phyloP scores from a whole-genome alignment of 805 yeast genomes.

The Tanozyma kutaoensis region DNA sequence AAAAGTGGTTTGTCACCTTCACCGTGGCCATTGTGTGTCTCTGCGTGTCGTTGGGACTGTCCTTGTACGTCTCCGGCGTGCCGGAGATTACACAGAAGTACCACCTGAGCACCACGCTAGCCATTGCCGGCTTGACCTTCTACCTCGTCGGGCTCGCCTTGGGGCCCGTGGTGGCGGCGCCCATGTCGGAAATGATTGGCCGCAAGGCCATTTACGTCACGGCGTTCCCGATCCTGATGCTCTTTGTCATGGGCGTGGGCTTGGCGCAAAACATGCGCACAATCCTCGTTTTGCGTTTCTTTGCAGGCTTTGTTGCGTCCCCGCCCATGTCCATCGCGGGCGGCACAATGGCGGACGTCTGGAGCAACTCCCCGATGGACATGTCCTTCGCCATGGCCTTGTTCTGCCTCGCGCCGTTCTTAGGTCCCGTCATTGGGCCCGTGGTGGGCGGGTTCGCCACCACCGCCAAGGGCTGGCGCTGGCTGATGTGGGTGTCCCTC shows the following conservation, averaged over 20 bases:
- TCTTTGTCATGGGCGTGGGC: conserved; percentile 9
- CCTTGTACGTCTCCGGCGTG: conserved; percentile 55
- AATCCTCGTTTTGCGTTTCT: too few species aligned
- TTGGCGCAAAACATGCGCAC: conserved; percentile 3
- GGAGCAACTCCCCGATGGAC: conserved; percentile 36
- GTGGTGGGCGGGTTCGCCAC: conserved; percentile 8
- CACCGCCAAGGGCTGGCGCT: conserved; percentile 8
- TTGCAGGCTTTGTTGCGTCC: too few species aligned
- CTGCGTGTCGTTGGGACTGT: conserved; percentile 64
- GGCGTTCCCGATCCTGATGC: conserved; percentile 6
- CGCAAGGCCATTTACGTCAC: conserved; percentile 7
- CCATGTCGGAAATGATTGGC: conserved; percentile 16
- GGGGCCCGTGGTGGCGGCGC: conserved; percentile 63
- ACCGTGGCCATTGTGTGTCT: conserved; percentile 42
- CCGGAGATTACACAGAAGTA: conserved; percentile 36
- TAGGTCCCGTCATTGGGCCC: conserved; percentile 11
- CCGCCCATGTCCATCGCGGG: too few species aligned
- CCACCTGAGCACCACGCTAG: conserved; percentile 46
- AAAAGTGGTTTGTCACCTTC: conserved; percentile 47
- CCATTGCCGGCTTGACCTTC: conserved; percentile 55
- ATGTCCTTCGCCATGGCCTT: conserved; percentile 64
- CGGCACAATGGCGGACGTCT: too few species aligned
- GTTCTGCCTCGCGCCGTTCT: conserved; percentile 7
- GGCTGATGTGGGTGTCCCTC: conserved; percentile 9
- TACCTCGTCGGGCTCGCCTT: conserved; percentile 59